A percentile compares a stretch with the other conserved stretches of the same genome.
These are phyloP conservation scores for Closterium sp. DNA, from an alignment of 139 green algal species.

Conservation along the genomic window DNA sequence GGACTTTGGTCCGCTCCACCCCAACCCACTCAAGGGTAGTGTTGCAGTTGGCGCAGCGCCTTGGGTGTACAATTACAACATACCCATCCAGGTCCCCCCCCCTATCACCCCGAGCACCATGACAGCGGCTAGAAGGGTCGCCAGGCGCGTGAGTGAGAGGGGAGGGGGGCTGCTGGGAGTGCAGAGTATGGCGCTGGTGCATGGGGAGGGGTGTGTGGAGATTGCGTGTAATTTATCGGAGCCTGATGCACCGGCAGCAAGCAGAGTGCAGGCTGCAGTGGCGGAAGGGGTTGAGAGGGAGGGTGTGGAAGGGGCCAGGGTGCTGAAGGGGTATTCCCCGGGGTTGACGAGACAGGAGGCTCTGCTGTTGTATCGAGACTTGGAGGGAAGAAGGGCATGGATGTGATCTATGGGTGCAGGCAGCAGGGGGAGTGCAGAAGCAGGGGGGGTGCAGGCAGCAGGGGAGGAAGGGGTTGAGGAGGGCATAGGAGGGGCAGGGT, in stretches of 20 bases:
- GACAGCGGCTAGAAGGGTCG: neutral
- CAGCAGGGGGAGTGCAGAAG: too few relatives aligned
- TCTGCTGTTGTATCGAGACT: neutral
- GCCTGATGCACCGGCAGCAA: neutral
- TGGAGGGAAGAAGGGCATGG: neutral
- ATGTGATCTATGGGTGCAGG: neutral
- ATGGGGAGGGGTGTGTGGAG: neutral
- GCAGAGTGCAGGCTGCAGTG: neutral
- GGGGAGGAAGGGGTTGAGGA: too few relatives aligned
- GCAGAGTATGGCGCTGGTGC: neutral
- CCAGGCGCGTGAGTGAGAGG: neutral
- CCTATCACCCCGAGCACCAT: neutral
- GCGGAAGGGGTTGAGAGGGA: too few relatives aligned
- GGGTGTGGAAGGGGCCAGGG: too few relatives aligned
- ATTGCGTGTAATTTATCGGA: neutral
- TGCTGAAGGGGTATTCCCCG: neutral
- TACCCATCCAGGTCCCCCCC: neutral
- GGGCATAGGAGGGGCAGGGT: too few relatives aligned
- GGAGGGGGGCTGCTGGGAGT: neutral
- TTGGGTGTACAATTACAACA: neutral
- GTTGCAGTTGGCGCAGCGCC: neutral
- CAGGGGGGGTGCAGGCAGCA: too few relatives aligned
- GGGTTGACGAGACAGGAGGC: neutral
- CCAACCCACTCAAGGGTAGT: neutral
- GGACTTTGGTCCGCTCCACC: neutral